Percentiles rank a stretch among this genome's conserved stretches.
These are phyloP conservation scores for Aureobasidium sp. DNA, from an alignment of 2,329 filamentous ascomycete species.

Conservation along the genomic window DNA sequence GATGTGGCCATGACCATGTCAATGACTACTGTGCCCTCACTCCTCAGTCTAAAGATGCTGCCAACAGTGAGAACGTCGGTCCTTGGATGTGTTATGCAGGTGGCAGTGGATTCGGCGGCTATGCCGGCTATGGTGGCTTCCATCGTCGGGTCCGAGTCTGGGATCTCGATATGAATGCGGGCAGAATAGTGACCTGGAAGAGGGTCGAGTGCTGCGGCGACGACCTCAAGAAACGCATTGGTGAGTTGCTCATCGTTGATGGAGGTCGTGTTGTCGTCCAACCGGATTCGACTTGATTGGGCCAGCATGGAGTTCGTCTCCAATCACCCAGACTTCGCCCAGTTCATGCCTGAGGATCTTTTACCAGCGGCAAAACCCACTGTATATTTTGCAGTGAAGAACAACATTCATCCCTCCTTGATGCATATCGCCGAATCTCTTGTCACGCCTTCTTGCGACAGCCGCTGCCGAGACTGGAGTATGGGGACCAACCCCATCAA, in stretches of 20 bases:
- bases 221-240: slow-evolving; percentile 44
- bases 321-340: not conserved
- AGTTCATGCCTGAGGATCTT: no score
- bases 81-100: slow-evolving; percentile 99
- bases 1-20: slow-evolving; percentile 90
- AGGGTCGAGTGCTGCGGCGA: slow-evolving; percentile 57
- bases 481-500: slow-evolving; percentile 3
- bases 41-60: slow-evolving; percentile 15
- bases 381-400: not conserved
- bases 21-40: slow-evolving; percentile 88
- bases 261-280: slow-evolving; percentile 43
- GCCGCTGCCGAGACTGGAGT: slow-evolving; percentile 3
- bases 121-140: slow-evolving; percentile 83
- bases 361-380: not conserved
- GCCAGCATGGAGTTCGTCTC: not conserved
- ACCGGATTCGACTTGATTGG: not conserved
- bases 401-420: not conserved
- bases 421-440: not conserved
- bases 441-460: not conserved
- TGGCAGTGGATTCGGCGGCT: slow-evolving; percentile 85
- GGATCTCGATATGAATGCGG: slow-evolving; percentile 87
- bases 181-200: slow-evolving; percentile 86
- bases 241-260: slow-evolving; percentile 55
- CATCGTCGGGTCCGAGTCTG: slow-evolving; percentile 79
- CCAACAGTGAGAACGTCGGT: slow-evolving; percentile 33